Evolutionary conservation across 2,329 filamentous ascomycete genomes (phyloP), one percentile per base, ranked within the genome.

Genomic region (Colletotrichum tofieldiae): DNA sequence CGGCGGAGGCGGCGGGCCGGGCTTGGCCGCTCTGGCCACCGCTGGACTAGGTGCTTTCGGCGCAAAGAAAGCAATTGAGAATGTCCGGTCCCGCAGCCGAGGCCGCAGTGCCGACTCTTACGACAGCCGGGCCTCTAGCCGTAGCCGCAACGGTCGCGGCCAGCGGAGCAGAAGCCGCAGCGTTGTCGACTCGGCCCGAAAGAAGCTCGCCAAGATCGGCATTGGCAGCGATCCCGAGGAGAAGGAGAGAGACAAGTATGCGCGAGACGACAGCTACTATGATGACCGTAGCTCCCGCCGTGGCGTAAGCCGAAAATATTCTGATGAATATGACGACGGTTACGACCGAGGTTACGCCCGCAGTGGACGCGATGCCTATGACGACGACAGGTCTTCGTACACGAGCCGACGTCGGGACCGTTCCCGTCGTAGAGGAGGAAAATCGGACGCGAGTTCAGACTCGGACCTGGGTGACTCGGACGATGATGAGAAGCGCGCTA

Each of bases 21-120:
- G 89, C 41, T 85, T 92, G n/a, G 90, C 90, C 29, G 90, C 89
- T 35, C 84, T 92, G 54, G 90, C 90, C 16, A 91, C 90, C 1
- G 90, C 90, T 37, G 90, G 89, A 26, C 79, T 92, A 3, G 90
- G 89, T 65, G 90, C 89, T 11, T 75, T 92, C 16, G 89, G 88
- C 49, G 89, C 86, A 59, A 92, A 92, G 84, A 92, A 92, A 82
- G 79, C 89, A 56, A 77, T 86, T 45, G 87, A 86, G 55, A 79
- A 78, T 66, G 79, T 81, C n/a, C 82, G 85, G 39, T 91, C 90
- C 11, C 87, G 90, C 71, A 90, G 89, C 73, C 87, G 89, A 63
- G 84, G 87, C 41, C 83, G 85, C 29, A 85, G 84, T 64, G 78
- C 78, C 35, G 86, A 86, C 73, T 87, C 87, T 11, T 83, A 85